phyloP scores from a whole-genome alignment of 2,329 filamentous ascomycete genomes.

The Aspergillus brunneoviolaceus region DNA sequence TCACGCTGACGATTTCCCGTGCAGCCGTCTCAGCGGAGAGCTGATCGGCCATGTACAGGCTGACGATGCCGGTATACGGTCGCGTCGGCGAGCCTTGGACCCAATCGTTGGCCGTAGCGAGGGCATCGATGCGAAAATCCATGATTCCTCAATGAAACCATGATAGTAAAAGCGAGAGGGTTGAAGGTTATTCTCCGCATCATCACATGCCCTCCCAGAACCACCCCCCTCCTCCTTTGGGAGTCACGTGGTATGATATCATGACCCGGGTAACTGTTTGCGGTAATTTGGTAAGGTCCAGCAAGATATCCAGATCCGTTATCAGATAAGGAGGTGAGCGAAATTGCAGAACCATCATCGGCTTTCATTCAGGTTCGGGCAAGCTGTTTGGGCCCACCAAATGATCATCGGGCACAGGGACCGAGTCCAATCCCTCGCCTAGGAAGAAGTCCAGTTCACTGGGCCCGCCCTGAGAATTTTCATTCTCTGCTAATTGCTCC shows the following conservation, averaged over 20 bases:
- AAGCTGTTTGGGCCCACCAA: not conserved
- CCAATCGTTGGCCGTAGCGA: constrained; percentile 12
- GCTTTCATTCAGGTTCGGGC: not conserved
- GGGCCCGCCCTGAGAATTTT: constrained; percentile 64
- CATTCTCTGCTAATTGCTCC: constrained; percentile 80
- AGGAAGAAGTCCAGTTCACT: constrained; percentile 79
- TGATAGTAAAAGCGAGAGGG: not conserved
- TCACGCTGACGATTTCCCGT: constrained; percentile 10
- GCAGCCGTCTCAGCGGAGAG: constrained; percentile 5
- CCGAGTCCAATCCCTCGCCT: constrained; percentile 31
- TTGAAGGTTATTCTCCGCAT: not conserved
- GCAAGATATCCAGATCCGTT: not conserved
- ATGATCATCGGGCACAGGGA: not conserved
- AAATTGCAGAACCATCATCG: not conserved
- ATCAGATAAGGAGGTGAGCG: not conserved
- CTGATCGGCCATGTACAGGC: constrained; percentile 10
- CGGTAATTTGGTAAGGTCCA: not conserved
- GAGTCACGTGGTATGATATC: not conserved
- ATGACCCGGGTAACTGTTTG: not conserved
- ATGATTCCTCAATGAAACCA: not conserved
- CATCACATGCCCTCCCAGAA: not conserved
- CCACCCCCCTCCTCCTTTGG: not conserved
- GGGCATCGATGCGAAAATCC: constrained; percentile 8
- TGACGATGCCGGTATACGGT: constrained; percentile 14
- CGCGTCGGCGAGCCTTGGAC: constrained; percentile 12